Evolutionary conservation across 345 rosid genomes (phyloP), one percentile per base, ranked within the genome.

Genomic region (Syzygium aqueum): DNA sequence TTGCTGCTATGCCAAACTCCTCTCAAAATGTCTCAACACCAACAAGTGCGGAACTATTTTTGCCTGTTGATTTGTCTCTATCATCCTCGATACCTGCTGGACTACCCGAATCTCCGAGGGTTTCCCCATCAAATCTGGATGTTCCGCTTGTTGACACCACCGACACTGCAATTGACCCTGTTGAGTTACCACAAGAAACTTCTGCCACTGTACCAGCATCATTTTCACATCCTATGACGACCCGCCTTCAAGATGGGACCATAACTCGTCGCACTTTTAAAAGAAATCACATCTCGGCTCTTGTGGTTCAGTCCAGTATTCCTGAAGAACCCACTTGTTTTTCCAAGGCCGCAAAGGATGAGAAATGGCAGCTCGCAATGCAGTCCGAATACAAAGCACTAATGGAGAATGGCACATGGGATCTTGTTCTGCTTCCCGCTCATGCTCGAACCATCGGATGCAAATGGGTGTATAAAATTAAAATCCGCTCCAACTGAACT

Each of bases 161-260:
- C 13, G 0, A 57, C 54, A 85, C 46, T 2, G n/a, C 12, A 19
- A 33, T 28, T 7, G 22, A 63, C 43, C 30, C 3, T 85, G 13
- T 53, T 21, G 25, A 53, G 57, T 9, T 53, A 53, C 25, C 25
- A 7, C 11, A 53, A 53, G 57, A 53, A 53, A 53, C 57, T 53
- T 23, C 1, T 19, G 9, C 23, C 1, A 53, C 2, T 0, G 4
- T 19, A 53, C 8, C 9, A 5, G 21, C 4, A 1, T 46, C 87
- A 63, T 16, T 15, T 49, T 4, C 65, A n/a, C 28, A 56, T 46
- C 17, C 43, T n/a, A 30, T 23, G 27, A 21, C 0, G 3, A 43
- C 27, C 30, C 11, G 3, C 13, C 52, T 49, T 33, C 11, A 9
- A 19, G 57, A 19, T 53, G 25, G 57, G 25, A 53, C 23, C 25